phyloP scores from a whole-genome alignment of 352 stramenopile species.

The Pelagophyceae sp. region DNA sequence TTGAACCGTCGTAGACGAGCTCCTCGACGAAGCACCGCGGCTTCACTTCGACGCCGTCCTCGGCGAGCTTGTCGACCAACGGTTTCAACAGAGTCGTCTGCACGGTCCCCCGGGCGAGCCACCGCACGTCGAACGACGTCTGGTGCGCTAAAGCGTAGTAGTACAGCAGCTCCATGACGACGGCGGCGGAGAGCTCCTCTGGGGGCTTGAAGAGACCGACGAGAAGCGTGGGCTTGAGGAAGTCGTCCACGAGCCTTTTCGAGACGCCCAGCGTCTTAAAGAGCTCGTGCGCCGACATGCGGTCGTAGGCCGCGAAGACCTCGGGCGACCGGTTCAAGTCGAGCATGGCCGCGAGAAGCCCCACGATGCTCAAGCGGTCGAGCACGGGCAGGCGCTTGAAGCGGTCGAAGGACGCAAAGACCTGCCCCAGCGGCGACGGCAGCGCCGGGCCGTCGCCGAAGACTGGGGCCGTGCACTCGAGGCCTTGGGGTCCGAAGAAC shows the following conservation, averaged over 20 bases:
- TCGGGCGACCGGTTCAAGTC: slow-evolving; percentile 40
- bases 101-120: slow-evolving; percentile 55
- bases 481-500: slow-evolving; percentile 65
- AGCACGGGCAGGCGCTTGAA: slow-evolving; percentile 60
- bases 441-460: slow-evolving; percentile 51
- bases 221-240: slow-evolving; percentile 60
- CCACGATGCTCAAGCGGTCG: slow-evolving; percentile 57
- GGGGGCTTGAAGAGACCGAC: slow-evolving; percentile 61
- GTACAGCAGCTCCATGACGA: slow-evolving; percentile 67
- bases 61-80: slow-evolving; percentile 40
- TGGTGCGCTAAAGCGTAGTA: slow-evolving; percentile 70
- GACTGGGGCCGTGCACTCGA: slow-evolving; percentile 58
- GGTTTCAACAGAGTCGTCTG: slow-evolving; percentile 48
- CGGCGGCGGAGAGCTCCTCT: slow-evolving; percentile 60
- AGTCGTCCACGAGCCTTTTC: slow-evolving; percentile 56
- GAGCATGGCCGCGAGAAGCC: slow-evolving; percentile 57
- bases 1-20: slow-evolving; percentile 11
- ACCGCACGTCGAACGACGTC: slow-evolving; percentile 64
- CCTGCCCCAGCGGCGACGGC: slow-evolving; percentile 56
- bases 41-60: slow-evolving; percentile 41
- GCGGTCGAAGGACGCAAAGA: slow-evolving; percentile 56
- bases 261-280: slow-evolving; percentile 56
- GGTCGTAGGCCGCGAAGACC: slow-evolving; percentile 53
- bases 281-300: slow-evolving; percentile 64
- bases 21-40: slow-evolving; percentile 45